Conservation (phyloP, 108 stramenopile genomes). For the Nannochloropsis oceanica region DNA sequence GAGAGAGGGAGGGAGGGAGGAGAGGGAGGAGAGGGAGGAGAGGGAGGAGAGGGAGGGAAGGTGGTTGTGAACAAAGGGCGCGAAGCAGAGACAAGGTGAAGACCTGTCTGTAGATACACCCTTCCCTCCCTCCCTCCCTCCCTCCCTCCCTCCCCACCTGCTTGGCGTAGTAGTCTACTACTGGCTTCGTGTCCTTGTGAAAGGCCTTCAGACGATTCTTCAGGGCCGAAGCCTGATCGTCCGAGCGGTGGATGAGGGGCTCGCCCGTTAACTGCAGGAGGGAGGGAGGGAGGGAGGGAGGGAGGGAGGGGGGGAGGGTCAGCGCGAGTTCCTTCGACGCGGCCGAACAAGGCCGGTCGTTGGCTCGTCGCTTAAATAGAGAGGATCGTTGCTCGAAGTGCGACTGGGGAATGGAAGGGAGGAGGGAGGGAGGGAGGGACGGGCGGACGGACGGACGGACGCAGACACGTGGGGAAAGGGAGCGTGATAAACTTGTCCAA, state of each 20-base stretch:
- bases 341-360: too few relatives aligned
- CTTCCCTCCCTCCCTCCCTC: constrained; percentile 14
- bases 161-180: constrained; percentile 72
- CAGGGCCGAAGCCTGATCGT: constrained; percentile 83
- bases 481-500: not conserved
- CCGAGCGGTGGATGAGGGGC: constrained; percentile 77
- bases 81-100: not conserved
- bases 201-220: constrained; percentile 72
- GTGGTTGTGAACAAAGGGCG: not conserved
- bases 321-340: too few relatives aligned
- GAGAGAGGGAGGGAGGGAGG: not conserved
- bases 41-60: not conserved
- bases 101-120: not conserved
- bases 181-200: constrained; percentile 89
- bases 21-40: not conserved
- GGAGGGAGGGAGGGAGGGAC: too few relatives aligned
- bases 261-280: constrained; percentile 87
- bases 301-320: too few relatives aligned
- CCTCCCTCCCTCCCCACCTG: not conserved
- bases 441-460: not conserved
- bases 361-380: not conserved
- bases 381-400: not conserved
- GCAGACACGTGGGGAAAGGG: not conserved
- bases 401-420: too few relatives aligned
- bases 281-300: too few relatives aligned